Evolutionary conservation across 1,284 basidiomycete genomes (phyloP).

Genomic region (Cystobasidium pallidum): DNA sequence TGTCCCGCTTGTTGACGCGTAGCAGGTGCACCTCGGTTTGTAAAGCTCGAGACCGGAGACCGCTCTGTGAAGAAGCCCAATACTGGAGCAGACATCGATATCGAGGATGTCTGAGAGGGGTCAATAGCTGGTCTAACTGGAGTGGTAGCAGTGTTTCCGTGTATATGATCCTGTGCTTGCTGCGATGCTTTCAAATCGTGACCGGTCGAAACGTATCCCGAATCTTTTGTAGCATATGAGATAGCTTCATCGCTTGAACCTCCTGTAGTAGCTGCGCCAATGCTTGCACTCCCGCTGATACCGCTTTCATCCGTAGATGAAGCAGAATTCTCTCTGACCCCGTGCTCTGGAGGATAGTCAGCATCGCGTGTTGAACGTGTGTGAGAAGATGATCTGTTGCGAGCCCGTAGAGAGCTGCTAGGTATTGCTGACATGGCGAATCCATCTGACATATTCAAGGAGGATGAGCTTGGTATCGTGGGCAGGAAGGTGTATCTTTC

Average conservation of each 20-base stretch:
- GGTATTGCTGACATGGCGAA: slow-evolving; percentile 25
- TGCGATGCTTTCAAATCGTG: neutral
- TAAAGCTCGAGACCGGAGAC: slow-evolving; percentile 12
- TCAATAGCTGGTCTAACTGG: slow-evolving; percentile 8
- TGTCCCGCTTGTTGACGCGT: slow-evolving; percentile 5
- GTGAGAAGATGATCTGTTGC: slow-evolving; percentile 21
- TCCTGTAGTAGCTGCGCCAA: neutral
- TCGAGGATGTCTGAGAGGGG: slow-evolving; percentile 10
- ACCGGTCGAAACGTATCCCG: slow-evolving; percentile 4
- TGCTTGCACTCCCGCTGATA: neutral
- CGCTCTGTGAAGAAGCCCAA: slow-evolving; percentile 41
- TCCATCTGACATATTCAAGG: slow-evolving; percentile 24
- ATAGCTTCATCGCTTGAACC: slow-evolving; percentile 16
- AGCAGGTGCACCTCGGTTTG: slow-evolving; percentile 7
- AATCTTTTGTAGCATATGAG: slow-evolving; percentile 20
- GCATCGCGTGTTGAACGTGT: slow-evolving; percentile 16
- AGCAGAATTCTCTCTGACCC: slow-evolving; percentile 12
- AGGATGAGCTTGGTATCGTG: slow-evolving; percentile 14
- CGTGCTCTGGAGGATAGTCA: neutral
- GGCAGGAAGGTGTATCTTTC: slow-evolving; percentile 30
- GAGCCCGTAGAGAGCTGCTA: neutral
- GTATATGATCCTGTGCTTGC: neutral
- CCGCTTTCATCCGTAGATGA: slow-evolving; percentile 29
- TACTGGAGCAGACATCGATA: slow-evolving; percentile 40
- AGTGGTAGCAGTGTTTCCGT: neutral